Evolutionary conservation across 1,284 basidiomycete genomes (phyloP).

Genomic region (Cryptococcus jaspeensis): DNA sequence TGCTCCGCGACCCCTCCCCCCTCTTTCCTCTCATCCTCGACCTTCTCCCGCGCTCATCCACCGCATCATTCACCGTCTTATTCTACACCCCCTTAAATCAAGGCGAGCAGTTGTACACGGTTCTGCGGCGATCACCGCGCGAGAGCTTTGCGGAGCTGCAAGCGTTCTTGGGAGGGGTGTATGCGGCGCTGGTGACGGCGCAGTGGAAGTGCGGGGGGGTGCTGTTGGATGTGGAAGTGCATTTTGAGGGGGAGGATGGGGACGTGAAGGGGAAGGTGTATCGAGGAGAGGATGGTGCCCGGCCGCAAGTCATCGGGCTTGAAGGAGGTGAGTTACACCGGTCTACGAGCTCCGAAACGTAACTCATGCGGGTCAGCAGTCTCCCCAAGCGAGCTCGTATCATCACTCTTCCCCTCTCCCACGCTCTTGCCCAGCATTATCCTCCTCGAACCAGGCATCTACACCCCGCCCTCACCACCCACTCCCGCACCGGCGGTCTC

Average conservation of each 20-base stretch:
- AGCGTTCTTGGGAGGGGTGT: constrained; percentile 45
- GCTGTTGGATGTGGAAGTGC: constrained; percentile 46
- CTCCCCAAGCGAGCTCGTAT: neutral
- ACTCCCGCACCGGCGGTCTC: constrained; percentile 31
- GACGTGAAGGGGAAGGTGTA: constrained; percentile 22
- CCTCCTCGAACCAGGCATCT: neutral
- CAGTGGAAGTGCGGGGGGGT: constrained; percentile 40
- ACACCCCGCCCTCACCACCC: neutral
- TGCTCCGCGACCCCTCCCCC: constrained; percentile 22
- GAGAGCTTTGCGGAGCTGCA: constrained; percentile 38
- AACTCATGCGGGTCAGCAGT: neutral
- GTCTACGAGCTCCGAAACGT: neutral
- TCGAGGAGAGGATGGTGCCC: constrained; percentile 5
- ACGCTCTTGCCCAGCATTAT: neutral
- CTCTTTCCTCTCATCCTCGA: constrained; percentile 26
- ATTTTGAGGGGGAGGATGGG: constrained; percentile 40
- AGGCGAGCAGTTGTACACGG: constrained; percentile 28
- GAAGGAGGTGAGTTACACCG: constrained; percentile 18
- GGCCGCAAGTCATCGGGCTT: constrained; percentile 13
- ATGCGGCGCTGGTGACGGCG: constrained; percentile 41
- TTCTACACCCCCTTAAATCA: constrained; percentile 26
- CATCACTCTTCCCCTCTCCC: neutral
- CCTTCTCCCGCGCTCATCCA: constrained; percentile 20
- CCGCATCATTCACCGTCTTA: constrained; percentile 26
- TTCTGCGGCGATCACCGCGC: constrained; percentile 18